Conservation (phyloP, 73 alveolate species). For the Paramecium biaurelia region DNA sequence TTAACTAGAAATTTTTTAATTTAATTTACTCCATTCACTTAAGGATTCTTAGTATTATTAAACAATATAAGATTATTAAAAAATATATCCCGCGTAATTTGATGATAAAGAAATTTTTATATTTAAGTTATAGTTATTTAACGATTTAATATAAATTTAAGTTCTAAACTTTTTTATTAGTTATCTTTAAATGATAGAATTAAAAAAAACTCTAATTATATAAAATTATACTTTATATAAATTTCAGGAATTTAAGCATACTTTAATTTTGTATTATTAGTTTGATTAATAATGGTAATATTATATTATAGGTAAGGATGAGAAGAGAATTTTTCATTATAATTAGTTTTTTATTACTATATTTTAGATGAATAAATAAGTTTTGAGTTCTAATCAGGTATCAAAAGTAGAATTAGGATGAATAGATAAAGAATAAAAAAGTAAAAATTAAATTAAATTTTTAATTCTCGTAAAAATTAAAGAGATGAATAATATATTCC, state of each 20-base stretch:
- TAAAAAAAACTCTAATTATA: not conserved
- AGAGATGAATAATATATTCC: constrained; percentile 16
- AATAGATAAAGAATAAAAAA: not conserved
- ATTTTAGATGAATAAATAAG: not conserved
- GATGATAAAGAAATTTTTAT: too few species aligned
- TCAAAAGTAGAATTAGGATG: not conserved
- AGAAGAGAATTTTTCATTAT: too few species aligned
- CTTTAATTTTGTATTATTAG: not conserved
- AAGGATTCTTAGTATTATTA: not conserved
- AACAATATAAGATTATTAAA: too few species aligned
- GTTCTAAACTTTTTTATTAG: not conserved
- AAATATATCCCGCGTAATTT: not conserved
- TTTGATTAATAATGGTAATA: too few species aligned
- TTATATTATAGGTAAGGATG: not conserved
- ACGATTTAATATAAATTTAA: not conserved
- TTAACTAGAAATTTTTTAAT: too few species aligned
- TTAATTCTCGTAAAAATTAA: constrained; percentile 21
- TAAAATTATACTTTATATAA: too few species aligned
- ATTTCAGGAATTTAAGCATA: too few species aligned
- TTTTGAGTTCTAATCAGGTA: not conserved
- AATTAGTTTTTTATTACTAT: not conserved
- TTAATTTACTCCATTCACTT: too few species aligned
- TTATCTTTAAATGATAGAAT: not conserved
- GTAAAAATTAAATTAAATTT: not conserved
- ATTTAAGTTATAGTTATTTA: too few species aligned